Base-by-base conservation (phyloP, 345 rosid genomes). In the Eucalyptus regnans region DNA sequence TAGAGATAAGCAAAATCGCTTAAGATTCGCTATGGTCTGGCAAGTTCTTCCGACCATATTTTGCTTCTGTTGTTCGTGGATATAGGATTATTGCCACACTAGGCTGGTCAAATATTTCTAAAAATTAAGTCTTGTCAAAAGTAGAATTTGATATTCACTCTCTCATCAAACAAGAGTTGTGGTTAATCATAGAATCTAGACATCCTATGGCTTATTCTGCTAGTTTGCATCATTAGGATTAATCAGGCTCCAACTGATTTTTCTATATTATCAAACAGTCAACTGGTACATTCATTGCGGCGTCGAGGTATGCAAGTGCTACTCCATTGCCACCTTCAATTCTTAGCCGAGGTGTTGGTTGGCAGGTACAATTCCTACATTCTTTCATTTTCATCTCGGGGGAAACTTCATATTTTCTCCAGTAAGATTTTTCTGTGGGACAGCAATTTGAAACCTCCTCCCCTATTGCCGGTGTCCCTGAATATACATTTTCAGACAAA, bases 321-420 rank as follows among this genome's bases (percentile, higher is more conserved):
- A 97, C 99, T 46, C 99, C 99, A 10, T 66, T 97, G 48, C 99
- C 99, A 41, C 99, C 99, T 90, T 96, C 99, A 71, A 91, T 97
- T 88, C 95, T 97, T 58, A 97, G 99, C 94, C 99, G 98, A 9
- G 99, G 99, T 37, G 93, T 97, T 87, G 98, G 99, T 91, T 97
- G 99, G 99, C 99, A 97, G 99, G 99, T 97, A 94, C 86, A 15
- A 62, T 31, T 49, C 50, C 87, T 87, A 23, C 31, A 31, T 29
- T 51, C 41, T 83, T 88, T 62, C 52, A 54, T 86, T 83, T 87
- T 51, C 33, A 9, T 87, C 46, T 49, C 4, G 4, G 23, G 43
- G 29, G 1, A 76, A 41, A 20, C 48, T 76, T 10, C 84, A 76
- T 76, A 41, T 41, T 76, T 41, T 41, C 84, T 76, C 84, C 4